Conservation (phyloP, 768 basidiomycete species). For the Tricholoma sp. region DNA sequence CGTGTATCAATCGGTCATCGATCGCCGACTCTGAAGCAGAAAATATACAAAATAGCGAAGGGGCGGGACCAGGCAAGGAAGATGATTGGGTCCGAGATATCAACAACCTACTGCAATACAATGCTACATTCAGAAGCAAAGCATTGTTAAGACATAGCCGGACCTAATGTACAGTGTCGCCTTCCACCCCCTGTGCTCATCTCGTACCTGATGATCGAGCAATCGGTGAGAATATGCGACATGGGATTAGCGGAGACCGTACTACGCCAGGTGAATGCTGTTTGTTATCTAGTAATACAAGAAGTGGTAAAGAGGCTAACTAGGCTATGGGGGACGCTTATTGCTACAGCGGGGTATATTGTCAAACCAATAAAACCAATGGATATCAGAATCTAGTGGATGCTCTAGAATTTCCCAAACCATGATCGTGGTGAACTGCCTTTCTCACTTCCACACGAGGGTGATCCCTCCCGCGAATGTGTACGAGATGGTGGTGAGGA, state of each 20-base stretch:
- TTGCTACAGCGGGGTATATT: background rate
- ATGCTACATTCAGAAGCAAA: conserved; percentile 89
- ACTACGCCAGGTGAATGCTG: background rate
- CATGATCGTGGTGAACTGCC: conserved; percentile 9
- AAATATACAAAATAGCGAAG: conserved; percentile 43
- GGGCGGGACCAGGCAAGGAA: conserved; percentile 73
- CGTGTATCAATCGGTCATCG: conserved; percentile 86
- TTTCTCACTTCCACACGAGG: conserved; percentile 13
- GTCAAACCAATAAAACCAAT: background rate
- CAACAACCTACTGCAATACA: conserved; percentile 91
- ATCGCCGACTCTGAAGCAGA: conserved; percentile 49
- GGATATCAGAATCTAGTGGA: background rate
- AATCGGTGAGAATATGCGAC: background rate
- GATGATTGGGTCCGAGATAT: conserved; percentile 98
- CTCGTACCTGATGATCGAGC: background rate
- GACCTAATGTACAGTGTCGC: conserved; percentile 30
- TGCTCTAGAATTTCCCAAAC: conserved; percentile 11
- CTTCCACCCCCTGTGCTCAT: background rate
- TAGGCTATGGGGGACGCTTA: background rate
- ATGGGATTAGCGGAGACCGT: background rate
- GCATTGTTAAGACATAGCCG: conserved; percentile 73
- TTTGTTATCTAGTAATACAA: background rate
- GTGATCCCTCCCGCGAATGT: conserved; percentile 19
- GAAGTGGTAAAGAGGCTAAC: background rate
- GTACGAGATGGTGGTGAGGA: conserved; percentile 21